Conservation (phyloP, 805 yeast genomes). For the Pichia cephalocereana region DNA sequence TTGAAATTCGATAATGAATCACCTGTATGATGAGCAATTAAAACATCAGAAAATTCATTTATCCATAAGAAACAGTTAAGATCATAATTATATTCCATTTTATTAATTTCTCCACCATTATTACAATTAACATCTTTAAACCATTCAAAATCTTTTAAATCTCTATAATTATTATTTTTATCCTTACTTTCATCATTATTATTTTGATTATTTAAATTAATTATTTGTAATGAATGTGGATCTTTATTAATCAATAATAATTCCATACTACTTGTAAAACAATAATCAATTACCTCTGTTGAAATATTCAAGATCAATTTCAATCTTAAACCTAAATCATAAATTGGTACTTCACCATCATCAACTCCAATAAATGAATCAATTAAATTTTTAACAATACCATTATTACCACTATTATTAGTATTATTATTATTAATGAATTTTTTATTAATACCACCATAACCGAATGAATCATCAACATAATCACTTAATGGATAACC, state of each 20-base stretch:
- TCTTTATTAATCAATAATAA: conserved; percentile 22
- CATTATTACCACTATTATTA: conserved; percentile 5
- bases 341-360: conserved; percentile 21
- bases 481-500: conserved; percentile 16
- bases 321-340: conserved; percentile 25
- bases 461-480: conserved; percentile 4
- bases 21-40: conserved; percentile 16
- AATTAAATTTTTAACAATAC: conserved; percentile 21
- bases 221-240: conserved; percentile 28
- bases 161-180: conserved; percentile 21
- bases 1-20: conserved; percentile 6
- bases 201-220: conserved; percentile 14
- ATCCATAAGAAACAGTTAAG: conserved; percentile 25
- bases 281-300: conserved; percentile 24
- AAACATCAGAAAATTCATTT: conserved; percentile 21
- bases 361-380: conserved; percentile 18
- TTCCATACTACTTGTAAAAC: conserved; percentile 17
- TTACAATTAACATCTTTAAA: conserved; percentile 13
- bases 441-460: conserved; percentile 9
- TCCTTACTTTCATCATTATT: conserved; percentile 8
- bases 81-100: conserved; percentile 13
- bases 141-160: conserved; percentile 27
- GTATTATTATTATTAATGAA: background rate
- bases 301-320: conserved; percentile 28
- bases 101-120: conserved; percentile 11